Evolutionary conservation across 305 asterid genomes (phyloP).

Genomic region (Ajuga reptans): DNA sequence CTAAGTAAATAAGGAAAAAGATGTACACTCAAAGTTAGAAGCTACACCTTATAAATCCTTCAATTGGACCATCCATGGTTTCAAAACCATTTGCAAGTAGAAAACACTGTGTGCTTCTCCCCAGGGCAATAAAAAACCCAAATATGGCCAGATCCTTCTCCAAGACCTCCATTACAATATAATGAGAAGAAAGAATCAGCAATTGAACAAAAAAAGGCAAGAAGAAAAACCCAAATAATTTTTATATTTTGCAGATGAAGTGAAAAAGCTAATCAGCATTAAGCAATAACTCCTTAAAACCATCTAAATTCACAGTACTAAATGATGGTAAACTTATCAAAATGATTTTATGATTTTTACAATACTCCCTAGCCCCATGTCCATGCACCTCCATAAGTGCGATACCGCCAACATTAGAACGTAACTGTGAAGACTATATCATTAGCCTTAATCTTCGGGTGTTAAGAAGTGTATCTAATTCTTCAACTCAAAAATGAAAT

Average conservation of each 20-base stretch:
- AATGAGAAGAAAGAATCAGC: background rate
- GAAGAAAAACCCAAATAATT: conserved; percentile 3
- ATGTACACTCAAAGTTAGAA: conserved; percentile 19
- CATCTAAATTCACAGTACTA: background rate
- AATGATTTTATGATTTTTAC: background rate
- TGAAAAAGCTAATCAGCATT: background rate
- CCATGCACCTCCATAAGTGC: background rate
- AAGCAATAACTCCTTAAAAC: background rate
- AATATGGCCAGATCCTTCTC: conserved; percentile 93
- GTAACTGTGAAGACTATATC: conserved; percentile 1
- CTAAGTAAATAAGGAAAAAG: conserved; percentile 21
- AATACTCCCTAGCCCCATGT: background rate
- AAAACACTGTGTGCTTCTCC: conserved; percentile 73
- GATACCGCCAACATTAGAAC: conserved; percentile 1
- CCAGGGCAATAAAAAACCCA: conserved; percentile 96
- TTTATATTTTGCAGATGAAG: background rate
- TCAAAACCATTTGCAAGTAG: conserved; percentile 68
- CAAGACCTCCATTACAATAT: conserved; percentile 51
- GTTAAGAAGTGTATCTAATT: background rate
- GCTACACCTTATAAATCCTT: conserved; percentile 70
- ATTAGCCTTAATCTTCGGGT: background rate
- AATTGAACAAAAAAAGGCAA: conserved; percentile 7
- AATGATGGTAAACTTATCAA: background rate
- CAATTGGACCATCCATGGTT: conserved; percentile 56
- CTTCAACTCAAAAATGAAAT: conserved; percentile 16